phyloP scores from a whole-genome alignment of 2,329 filamentous ascomycete genomes.

The Lachnellula suecica region DNA sequence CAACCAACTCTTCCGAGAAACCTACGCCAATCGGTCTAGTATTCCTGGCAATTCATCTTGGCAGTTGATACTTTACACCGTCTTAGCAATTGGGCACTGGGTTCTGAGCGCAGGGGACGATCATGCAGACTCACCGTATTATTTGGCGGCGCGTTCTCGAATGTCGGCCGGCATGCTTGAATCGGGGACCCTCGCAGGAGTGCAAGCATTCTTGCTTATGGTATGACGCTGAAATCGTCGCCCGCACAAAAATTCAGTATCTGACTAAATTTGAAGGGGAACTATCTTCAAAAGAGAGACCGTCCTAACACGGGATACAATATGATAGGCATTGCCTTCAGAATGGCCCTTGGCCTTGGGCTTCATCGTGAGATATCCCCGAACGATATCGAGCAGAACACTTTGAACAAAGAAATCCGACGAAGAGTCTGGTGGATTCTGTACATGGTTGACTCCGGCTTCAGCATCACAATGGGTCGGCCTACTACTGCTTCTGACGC shows the following conservation, averaged over 20 bases:
- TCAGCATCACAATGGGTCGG: slow-evolving; percentile 45
- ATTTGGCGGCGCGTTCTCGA: slow-evolving; percentile 14
- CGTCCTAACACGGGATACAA: slow-evolving; percentile 53
- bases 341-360: slow-evolving; percentile 50
- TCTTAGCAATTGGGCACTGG: slow-evolving; percentile 40
- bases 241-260: neutral
- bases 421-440: slow-evolving; percentile 43
- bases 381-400: slow-evolving; percentile 35
- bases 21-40: slow-evolving; percentile 29
- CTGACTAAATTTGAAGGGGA: slow-evolving; percentile 21
- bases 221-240: slow-evolving; percentile 2
- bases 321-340: slow-evolving; percentile 48
- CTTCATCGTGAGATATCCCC: slow-evolving; percentile 44
- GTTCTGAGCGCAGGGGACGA: slow-evolving; percentile 13
- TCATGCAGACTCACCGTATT: slow-evolving; percentile 18
- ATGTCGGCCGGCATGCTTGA: slow-evolving; percentile 16
- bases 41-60: slow-evolving; percentile 20
- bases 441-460: slow-evolving; percentile 46
- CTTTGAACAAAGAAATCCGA: slow-evolving; percentile 38
- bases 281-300: slow-evolving; percentile 49
- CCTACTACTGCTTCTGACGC: slow-evolving; percentile 37
- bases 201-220: slow-evolving; percentile 19
- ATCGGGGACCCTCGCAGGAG: slow-evolving; percentile 14
- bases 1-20: slow-evolving; percentile 16
- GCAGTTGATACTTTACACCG: slow-evolving; percentile 37